Evolutionary conservation across 345 rosid genomes (phyloP), one percentile per base, ranked within the genome.

Genomic region (Rhizophora apiculata): DNA sequence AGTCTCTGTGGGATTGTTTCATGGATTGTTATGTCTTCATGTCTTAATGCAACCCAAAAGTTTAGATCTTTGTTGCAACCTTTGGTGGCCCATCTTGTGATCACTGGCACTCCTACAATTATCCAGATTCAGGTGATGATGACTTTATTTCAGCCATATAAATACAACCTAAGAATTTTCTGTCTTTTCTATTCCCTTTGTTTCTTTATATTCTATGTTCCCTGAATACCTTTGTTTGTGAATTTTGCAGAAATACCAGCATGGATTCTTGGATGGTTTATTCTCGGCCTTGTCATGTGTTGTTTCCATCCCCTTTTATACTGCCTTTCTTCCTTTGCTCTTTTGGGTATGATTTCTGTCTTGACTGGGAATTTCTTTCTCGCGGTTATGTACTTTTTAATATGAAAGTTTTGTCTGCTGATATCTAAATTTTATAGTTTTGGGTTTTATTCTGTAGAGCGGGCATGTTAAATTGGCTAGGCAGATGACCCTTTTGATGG

Each of bases 401-500:
- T 39, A 48, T 58, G 6, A 31, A 15, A 55, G 24, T 22, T 63
- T 20, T 21, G 24, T 37, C 4, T 21, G 15, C 30, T 19, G 46
- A 54, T 65, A 11, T 67, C 59, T 55, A 68, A 20, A 62, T 55
- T 67, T 52, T 30, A 20, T 51, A 15, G 18, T 10, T 76, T 76
- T 72, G 55, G 68, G 66, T 63, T 37, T 72, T 10, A 24, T 20
- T 57, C 32, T 81, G 75, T 74, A 95, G 99, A 95, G 96, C 71
- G 99, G 99, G 19, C 98, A 95, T 86, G 97, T 88, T 30, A 90
- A 89, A 88, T 85, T 95, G 81, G 99, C 98, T 59, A 82, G 99
- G 87, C 97, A 95, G 68, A 92, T 95, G 96, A 95, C 98, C 60
- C 85, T 95, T 16, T 82, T 95, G 81, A 92, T 90, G 84, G 98